These are phyloP conservation scores for Saturnispora halmiae DNA, from an alignment of 805 yeast species.

Conservation along the genomic window DNA sequence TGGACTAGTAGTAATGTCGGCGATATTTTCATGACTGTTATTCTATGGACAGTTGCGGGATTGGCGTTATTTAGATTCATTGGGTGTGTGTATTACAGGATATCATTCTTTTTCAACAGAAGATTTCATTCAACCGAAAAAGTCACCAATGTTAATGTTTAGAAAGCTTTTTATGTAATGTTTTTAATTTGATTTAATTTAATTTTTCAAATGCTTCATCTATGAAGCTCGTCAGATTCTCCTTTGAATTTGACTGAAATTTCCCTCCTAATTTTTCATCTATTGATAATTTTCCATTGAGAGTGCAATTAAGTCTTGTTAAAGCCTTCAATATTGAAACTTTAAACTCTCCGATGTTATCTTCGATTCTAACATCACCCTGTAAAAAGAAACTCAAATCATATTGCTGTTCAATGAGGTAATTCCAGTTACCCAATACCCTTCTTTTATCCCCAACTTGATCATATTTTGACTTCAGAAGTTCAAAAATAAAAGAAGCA, in stretches of 20 bases:
- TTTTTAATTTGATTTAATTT: background rate
- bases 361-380: slow-evolving; percentile 5
- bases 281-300: slow-evolving; percentile 11
- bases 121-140: slow-evolving; percentile 14
- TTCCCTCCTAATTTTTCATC: slow-evolving; percentile 4
- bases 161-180: background rate
- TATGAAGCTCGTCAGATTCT: slow-evolving; percentile 6
- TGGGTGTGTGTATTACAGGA: slow-evolving; percentile 54
- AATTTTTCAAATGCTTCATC: slow-evolving; percentile 11
- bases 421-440: slow-evolving; percentile 21
- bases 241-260: background rate
- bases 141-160: background rate
- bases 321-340: slow-evolving; percentile 11
- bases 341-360: slow-evolving; percentile 16
- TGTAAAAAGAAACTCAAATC: slow-evolving; percentile 14
- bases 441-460: slow-evolving; percentile 17
- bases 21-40: slow-evolving; percentile 61
- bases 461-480: slow-evolving; percentile 17
- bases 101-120: slow-evolving; percentile 20
- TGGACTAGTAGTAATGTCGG: slow-evolving; percentile 18
- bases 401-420: slow-evolving; percentile 12
- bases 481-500: slow-evolving; percentile 23
- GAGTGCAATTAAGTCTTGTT: slow-evolving; percentile 9
- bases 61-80: slow-evolving; percentile 71
- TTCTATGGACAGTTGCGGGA: slow-evolving; percentile 86